Evolutionary conservation across 192 early-diverging fungal species (phyloP).

Genomic region (Backusella morwellensis): DNA sequence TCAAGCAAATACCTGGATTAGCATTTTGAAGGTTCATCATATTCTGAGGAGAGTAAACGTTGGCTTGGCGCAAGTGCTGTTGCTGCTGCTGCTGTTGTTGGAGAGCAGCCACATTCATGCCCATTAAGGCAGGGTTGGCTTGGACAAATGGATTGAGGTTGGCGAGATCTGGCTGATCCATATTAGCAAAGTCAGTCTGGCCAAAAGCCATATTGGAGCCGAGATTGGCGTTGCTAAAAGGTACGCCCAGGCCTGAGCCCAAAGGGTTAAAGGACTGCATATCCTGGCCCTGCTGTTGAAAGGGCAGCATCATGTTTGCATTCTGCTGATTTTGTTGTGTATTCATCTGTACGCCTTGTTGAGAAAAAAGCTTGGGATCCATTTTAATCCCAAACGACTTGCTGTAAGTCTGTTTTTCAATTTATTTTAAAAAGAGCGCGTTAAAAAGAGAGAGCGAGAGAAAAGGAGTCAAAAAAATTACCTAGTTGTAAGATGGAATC

Average conservation of each 20-base stretch:
- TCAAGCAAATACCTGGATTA: background rate
- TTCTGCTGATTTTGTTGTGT: constrained; percentile 5
- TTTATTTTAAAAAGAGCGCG: background rate
- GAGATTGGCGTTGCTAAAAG: constrained; percentile 1
- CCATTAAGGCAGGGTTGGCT: background rate
- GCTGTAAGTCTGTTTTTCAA: background rate
- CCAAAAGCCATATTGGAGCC: constrained; percentile 13
- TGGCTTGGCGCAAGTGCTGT: background rate
- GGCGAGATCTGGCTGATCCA: constrained; percentile 18
- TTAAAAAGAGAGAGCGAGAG: background rate
- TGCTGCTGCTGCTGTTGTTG: constrained; percentile 5
- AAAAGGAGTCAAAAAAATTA: background rate
- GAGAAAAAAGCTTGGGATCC: constrained; percentile 14
- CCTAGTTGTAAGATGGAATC: constrained; percentile 5
- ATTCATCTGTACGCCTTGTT: background rate
- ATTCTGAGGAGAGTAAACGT: constrained; percentile 14
- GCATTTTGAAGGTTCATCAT: constrained; percentile 10
- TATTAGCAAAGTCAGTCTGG: background rate
- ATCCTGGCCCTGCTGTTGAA: constrained; percentile 16
- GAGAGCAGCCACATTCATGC: constrained; percentile 12
- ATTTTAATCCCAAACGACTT: background rate
- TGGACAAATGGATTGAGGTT: constrained; percentile 8
- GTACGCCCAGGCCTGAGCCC: background rate
- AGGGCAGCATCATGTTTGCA: constrained; percentile 18
- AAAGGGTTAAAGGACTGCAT: constrained; percentile 1